Base-by-base conservation (phyloP, 495 filamentous ascomycete species). In the Chlorociboria aeruginascens region DNA sequence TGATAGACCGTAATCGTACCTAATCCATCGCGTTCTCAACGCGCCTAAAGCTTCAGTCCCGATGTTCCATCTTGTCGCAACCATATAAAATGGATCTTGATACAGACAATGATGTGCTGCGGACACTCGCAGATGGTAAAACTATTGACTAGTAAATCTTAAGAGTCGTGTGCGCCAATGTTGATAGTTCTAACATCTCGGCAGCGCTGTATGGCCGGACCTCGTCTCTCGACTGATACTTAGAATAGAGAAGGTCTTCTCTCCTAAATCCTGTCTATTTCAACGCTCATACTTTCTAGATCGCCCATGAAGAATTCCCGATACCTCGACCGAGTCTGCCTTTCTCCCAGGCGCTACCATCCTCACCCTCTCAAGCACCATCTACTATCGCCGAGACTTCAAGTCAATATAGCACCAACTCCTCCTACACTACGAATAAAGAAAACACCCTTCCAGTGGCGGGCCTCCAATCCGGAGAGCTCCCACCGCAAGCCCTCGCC, bases 131-230 rank as follows among this genome's bases (percentile, higher is more conserved):
- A 53, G 67, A 73, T 53, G 82, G 83, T 63, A 79, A 79, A 36
- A 64, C 70, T 20, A 78, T 90, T 63, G 78, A 86, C 52, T 70
- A 75, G 86, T 89, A 74, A 63, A 49, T 47, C 39, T 32, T 25
- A 14, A 6, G 0, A 12, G 20, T 14, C 34, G 32, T 16, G 36
- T 12, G n/a, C 31, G 31, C 32, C 28, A 9, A 9, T 30, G 29
- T 32, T 29, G 20, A 30, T 8, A 45, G 12, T 68, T 51, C 71
- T 61, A 45, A 56, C 50, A 48, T 43, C 47, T 42, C 48, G 54
- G 6, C 40, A 81, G 77, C 54, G 64, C 67, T 32, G 69, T 71
- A 67, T 81, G 77, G 77, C 65, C 69, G 28, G 61, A 52, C 38
- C 66, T 77, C 42, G 68, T 77, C 30, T 64, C 69, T 45, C 65